phyloP scores from a whole-genome alignment of 768 basidiomycete genomes.

The Omphalotus guepiniiformis region DNA sequence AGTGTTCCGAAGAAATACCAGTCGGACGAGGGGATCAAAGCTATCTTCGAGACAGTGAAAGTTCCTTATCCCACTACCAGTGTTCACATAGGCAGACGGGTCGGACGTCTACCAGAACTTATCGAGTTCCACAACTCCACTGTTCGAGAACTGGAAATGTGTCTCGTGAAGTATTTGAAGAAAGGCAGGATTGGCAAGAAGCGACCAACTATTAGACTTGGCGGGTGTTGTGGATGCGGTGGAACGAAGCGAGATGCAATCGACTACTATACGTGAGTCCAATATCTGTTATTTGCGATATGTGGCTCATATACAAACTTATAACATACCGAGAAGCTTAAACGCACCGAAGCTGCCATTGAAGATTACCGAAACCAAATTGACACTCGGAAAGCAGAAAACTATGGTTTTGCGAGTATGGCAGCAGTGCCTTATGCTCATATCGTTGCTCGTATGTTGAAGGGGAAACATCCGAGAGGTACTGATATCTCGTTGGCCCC shows the following conservation, averaged over 20 bases:
- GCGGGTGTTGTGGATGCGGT: slow-evolving; percentile 78
- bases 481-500: slow-evolving; percentile 72
- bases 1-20: slow-evolving; percentile 78
- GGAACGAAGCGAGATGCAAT: slow-evolving; percentile 89
- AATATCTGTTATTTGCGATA: not conserved
- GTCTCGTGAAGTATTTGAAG: slow-evolving; percentile 88
- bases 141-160: slow-evolving; percentile 88
- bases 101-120: slow-evolving; percentile 84
- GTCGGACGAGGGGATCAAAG: slow-evolving; percentile 78
- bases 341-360: slow-evolving; percentile 69
- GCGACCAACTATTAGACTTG: slow-evolving; percentile 76
- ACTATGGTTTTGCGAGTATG: slow-evolving; percentile 90
- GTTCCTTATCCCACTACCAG: slow-evolving; percentile 90
- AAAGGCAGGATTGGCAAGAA: slow-evolving; percentile 74
- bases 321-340: slow-evolving; percentile 41
- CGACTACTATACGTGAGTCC: slow-evolving; percentile 80
- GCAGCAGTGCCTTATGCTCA: slow-evolving; percentile 87
- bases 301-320: not conserved
- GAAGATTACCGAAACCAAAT: slow-evolving; percentile 71
- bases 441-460: slow-evolving; percentile 69
- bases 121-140: slow-evolving; percentile 91
- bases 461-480: slow-evolving; percentile 67
- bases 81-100: slow-evolving; percentile 83
- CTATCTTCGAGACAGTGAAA: slow-evolving; percentile 67
- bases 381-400: slow-evolving; percentile 75